Evolutionary conservation across 202 grass and related monocot species (phyloP), one percentile per base, ranked within the genome.

Genomic region (Brachypodium distachyon): DNA sequence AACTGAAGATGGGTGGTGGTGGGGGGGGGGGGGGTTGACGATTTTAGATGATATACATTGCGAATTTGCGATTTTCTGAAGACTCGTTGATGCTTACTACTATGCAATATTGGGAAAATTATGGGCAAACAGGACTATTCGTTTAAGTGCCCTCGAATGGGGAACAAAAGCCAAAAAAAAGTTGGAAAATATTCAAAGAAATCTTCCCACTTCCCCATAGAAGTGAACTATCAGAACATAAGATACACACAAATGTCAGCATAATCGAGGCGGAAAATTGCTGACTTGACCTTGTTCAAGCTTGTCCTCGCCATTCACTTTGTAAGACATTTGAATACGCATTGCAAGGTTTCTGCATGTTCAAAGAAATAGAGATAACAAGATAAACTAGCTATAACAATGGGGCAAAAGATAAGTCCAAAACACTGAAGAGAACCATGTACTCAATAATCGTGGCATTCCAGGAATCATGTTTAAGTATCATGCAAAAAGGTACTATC

Each of bases 241-340:
- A 74, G 27, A 57, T 48, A n/a, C n/a, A n/a, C n/a, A 70, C 17
- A 27, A 49, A 67, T 70, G 39, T n/a, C 52, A 85, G 47, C 88
- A 97, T 72, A 97, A 70, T 25, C 89, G 91, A 33, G 76, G 41
- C 44, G 89, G 95, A 47, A 98, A 98, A 85, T 94, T 94, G 83
- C 53, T 98, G 77, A 98, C 81, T 86, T 94, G 95, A 4, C 91
- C 95, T 88, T 98, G 95, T 72, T 98, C 95, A 72, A 92, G 59
- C 78, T 84, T 90, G 60, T 98, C 95, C 74, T 98, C 78, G 23
- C 88, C 80, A 39, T 94, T 92, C 44, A 92, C 84, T 85, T 92
- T 94, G 74, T 97, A 97, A 4, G 84, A 93, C 29, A 97, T 81
- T 59, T 91, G 88, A 51, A 94, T 84, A 4, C 95, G 87, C 91